Percentiles rank a stretch among this genome's conserved stretches.
phyloP scores from a whole-genome alignment of 2,329 filamentous ascomycete genomes.

The Xylaria sp. region DNA sequence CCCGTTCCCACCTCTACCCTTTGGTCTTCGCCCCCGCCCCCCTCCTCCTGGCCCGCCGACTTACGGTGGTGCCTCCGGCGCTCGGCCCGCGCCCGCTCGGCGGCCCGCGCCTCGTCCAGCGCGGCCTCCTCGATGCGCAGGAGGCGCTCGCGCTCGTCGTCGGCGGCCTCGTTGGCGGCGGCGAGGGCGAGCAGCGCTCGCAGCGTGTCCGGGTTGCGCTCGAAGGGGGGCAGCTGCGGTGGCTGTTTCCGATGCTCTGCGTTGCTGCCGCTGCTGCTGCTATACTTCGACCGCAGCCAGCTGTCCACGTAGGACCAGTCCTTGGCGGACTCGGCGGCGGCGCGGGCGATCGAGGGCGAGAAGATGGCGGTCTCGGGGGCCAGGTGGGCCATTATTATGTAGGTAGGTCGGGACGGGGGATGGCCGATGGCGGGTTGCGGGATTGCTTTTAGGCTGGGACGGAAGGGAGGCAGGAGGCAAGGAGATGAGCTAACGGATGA shows the following conservation, averaged over 20 bases:
- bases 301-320: constrained; percentile 88
- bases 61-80: too few species aligned
- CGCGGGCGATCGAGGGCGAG: constrained; percentile 69
- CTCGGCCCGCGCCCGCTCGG: constrained; percentile 36
- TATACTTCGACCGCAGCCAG: constrained; percentile 77
- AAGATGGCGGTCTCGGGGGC: constrained; percentile 57
- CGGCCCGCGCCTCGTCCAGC: constrained; percentile 52
- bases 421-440: too few species aligned
- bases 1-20: not conserved
- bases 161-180: constrained; percentile 74
- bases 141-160: constrained; percentile 67
- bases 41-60: constrained; percentile 23
- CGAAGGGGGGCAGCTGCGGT: constrained; percentile 70
- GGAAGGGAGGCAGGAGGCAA: too few species aligned
- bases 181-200: constrained; percentile 74
- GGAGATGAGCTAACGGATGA: too few species aligned
- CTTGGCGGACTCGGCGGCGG: constrained; percentile 79
- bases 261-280: too few species aligned
- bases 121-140: constrained; percentile 62
- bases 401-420: too few species aligned
- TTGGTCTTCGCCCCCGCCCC: not conserved
- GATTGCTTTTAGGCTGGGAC: not conserved
- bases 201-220: constrained; percentile 84
- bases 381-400: constrained; percentile 39
- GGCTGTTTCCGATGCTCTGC: constrained; percentile 48